Evolutionary conservation across 164 flowering plant genomes (phyloP), one percentile per base, ranked within the genome.

Genomic region (Magnolia officinalis): DNA sequence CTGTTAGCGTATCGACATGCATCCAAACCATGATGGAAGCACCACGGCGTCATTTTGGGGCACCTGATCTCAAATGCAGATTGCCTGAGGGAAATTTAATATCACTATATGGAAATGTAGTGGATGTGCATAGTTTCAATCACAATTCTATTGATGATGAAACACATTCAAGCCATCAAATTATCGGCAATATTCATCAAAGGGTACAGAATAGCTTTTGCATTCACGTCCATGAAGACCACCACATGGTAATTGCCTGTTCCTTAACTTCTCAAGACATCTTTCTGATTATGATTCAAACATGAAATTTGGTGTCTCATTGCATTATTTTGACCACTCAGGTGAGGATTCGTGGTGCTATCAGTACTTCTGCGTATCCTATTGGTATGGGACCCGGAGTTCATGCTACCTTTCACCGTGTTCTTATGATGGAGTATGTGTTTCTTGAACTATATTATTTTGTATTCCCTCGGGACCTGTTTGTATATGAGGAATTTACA

Each of bases 371-470:
- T 76, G 77, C 83, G 50, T 86, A 70, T 75, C 97, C 95, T 78
- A 69, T 84, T 81, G 98, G 94, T 74, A 81, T 95, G 81, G 96
- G 96, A 68, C 84, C 88, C 74, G 99, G 94, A 72, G 87, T 83
- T 20, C 80, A 74, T 80, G 99, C 92, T 63, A 87, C 91, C 50
- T 95, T 95, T 84, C 87, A 90, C 77, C 88, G 98, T 58, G 82
- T 95, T 78, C 93, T 93, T 78, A 82, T 83, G 71, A 59, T 79
- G 2, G 75, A 89, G 98, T 93, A 83, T 80, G 88, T 24, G 26
- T 59, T 50, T 68, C 50, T 64, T 49, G 45, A 21, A 72, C 8
- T 50, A 18, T 50, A 52, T 14, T 51, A 4, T 72, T 29, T 55
- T 20, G 21, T 37, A 37, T 37, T 37, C 45, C 45, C 45, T 37